Evolutionary conservation across 2,329 filamentous ascomycete species (phyloP).

Genomic region (Piedraia hortae): DNA sequence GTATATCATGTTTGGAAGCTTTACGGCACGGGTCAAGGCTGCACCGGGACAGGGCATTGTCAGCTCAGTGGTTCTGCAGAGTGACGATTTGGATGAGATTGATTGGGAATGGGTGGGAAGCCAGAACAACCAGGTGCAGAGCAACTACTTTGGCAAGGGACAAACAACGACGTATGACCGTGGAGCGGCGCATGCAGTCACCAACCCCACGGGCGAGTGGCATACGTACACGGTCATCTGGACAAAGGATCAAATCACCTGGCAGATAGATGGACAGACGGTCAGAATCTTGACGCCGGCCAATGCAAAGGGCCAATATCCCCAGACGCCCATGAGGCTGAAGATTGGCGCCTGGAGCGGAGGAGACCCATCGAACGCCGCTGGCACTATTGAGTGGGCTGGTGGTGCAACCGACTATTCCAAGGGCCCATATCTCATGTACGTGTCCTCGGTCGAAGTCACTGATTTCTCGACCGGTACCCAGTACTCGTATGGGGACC

Average conservation of each 20-base stretch:
- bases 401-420: slow-evolving; percentile 63
- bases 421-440: slow-evolving; percentile 64
- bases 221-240: slow-evolving; percentile 82
- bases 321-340: slow-evolving; percentile 84
- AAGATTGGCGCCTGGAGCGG: slow-evolving; percentile 83
- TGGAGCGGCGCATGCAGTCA: slow-evolving; percentile 46
- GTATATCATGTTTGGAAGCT: slow-evolving; percentile 97
- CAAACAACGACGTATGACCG: slow-evolving; percentile 65
- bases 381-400: slow-evolving; percentile 75
- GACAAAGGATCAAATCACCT: slow-evolving; percentile 62
- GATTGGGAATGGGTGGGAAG: slow-evolving; percentile 91
- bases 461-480: slow-evolving; percentile 84
- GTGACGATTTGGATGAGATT: slow-evolving; percentile 81
- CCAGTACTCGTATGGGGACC: slow-evolving; percentile 57
- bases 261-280: slow-evolving; percentile 53
- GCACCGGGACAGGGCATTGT: slow-evolving; percentile 80
- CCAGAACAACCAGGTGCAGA: slow-evolving; percentile 52
- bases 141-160: slow-evolving; percentile 93
- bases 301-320: slow-evolving; percentile 54
- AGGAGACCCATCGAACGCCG: slow-evolving; percentile 51
- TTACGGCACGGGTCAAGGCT: slow-evolving; percentile 61
- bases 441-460: slow-evolving; percentile 45
- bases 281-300: slow-evolving; percentile 46
- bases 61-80: slow-evolving; percentile 72
- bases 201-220: slow-evolving; percentile 43